Base-by-base conservation (phyloP, 768 basidiomycete species). In the Trametopsis cervina region DNA sequence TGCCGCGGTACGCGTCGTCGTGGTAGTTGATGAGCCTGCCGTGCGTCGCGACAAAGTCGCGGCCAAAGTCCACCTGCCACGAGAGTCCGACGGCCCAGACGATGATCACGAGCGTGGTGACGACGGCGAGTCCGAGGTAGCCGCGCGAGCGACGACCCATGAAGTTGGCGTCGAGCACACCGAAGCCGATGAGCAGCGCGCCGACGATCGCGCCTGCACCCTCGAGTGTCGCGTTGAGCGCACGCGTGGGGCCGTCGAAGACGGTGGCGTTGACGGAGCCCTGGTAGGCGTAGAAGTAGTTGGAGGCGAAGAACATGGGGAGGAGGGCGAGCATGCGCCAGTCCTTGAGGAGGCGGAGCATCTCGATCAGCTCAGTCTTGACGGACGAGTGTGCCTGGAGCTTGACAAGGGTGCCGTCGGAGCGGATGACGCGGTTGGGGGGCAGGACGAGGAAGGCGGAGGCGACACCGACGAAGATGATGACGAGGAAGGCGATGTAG, bases 241-340 rank as follows among this genome's bases (percentile, higher is more conserved):
- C 70, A 46, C 72, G 68, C 6, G 72, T 73, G 10, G 72, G 61
- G 21, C 66, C 69, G 52, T 73, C 70, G 56, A 73, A 72, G 25
- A 60, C 56, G 45, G 50, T 60, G 3, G 65, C 63, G 54, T 69
- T 70, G 52, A 72, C 47, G 18, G 70, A 68, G 49, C 65, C 68
- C 54, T 70, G 72, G 57, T 73, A 74, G 2, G 72, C 66, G 58
- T 72, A 72, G 64, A 73, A 68, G 55, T 67, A 72, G 60, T 71
- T 73, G 50, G 66, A 69, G 7, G 69, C 61, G 57, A 74, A 73
- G 59, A 67, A 71, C 68, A 71, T 69, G 37, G 71, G 71, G 33
- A 65, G 53, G 40, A 73, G 65, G 4, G 65, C 56, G 44, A 71
- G 43, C 54, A 73, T 63, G 45, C 69, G 63, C 62, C 67, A 69